Evolutionary conservation across 306 rosid genomes (phyloP), one percentile per base, ranked within the genome.

Genomic region (Quercus variabilis): DNA sequence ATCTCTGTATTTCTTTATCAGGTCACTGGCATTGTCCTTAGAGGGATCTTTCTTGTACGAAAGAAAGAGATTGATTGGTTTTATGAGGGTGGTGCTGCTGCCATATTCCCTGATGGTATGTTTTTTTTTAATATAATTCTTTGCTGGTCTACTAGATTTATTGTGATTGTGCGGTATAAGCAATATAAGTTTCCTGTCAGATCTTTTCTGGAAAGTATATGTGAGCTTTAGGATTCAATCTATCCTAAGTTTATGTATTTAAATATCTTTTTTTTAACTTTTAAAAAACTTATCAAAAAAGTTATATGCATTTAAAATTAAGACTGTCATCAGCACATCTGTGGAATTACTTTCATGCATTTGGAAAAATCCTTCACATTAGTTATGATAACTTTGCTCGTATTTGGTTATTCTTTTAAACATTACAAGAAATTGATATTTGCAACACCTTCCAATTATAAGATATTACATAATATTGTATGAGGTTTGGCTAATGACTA

Each of bases 51-150:
- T 81, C 96, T 95, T 43, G 58, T 92, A 87, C 88, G 98, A 84
- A 92, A 89, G 89, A 95, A 92, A 84, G 98, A 95, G 89, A 83
- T 95, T 80, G 94, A 95, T 82, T 95, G 99, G 99, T 95, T 95
- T 91, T 92, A 95, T n/a, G 97, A 92, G 88, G 98, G 99, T 77
- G 99, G 97, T 79, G 97, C 98, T 82, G 92, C 97, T 81, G 91
- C 97, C 58, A 87, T 92, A 90, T 95, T 79, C 81, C 99, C 98
- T 54, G 98, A 95, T 72, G 99, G 99, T 92, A 88, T 76, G 80
- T 74, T 64, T 38, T 23, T 18, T 52, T 57, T 71, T 26, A 1
- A 1, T 23, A 72, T 41, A 73, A 38, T 80, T 54, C 57, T 72
- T 56, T 73, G 11, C 43, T 77, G 46, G 71, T 77, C 64, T 77